Percentiles rank a stretch among this genome's conserved stretches.
phyloP scores from a whole-genome alignment of 176 grass and related monocot genomes.

The Oryza rufipogon region DNA sequence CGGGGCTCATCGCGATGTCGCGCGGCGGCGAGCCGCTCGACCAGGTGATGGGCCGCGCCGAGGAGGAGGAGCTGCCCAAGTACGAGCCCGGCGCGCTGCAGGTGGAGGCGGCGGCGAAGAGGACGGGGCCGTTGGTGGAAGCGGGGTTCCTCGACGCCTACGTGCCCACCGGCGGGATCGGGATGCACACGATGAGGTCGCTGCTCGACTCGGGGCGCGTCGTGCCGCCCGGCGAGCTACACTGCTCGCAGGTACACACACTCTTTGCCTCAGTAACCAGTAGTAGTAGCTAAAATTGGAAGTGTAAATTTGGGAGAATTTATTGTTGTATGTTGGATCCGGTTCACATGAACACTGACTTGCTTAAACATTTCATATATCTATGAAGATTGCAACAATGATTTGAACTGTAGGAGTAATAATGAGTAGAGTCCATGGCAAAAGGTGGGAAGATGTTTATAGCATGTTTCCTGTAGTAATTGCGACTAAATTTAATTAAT shows the following conservation, averaged over 20 bases:
- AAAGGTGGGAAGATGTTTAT: constrained; percentile 8
- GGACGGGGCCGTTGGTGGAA: constrained; percentile 51
- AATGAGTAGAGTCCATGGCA: background rate
- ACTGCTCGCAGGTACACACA: constrained; percentile 69
- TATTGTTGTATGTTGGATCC: constrained; percentile 13
- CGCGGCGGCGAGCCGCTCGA: constrained; percentile 80
- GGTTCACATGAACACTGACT: background rate
- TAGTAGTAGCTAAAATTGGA: background rate
- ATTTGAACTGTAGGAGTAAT: background rate
- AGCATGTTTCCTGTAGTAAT: constrained; percentile 13
- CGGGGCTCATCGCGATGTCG: constrained; percentile 70
- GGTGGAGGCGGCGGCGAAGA: constrained; percentile 61
- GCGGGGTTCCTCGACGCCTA: constrained; percentile 62
- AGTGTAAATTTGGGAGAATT: background rate
- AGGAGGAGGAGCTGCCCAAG: constrained; percentile 87
- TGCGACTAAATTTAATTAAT: background rate
- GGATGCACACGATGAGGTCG: constrained; percentile 83
- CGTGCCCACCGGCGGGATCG: constrained; percentile 52
- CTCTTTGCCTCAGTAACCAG: constrained; percentile 25
- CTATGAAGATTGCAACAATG: background rate
- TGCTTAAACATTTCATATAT: background rate
- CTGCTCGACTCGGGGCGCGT: constrained; percentile 70
- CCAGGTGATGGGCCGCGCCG: constrained; percentile 75
- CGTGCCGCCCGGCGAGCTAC: constrained; percentile 64
- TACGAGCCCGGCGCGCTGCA: constrained; percentile 68